Conservation (phyloP, 768 basidiomycete species). For the Phlebiopsis gigantea region DNA sequence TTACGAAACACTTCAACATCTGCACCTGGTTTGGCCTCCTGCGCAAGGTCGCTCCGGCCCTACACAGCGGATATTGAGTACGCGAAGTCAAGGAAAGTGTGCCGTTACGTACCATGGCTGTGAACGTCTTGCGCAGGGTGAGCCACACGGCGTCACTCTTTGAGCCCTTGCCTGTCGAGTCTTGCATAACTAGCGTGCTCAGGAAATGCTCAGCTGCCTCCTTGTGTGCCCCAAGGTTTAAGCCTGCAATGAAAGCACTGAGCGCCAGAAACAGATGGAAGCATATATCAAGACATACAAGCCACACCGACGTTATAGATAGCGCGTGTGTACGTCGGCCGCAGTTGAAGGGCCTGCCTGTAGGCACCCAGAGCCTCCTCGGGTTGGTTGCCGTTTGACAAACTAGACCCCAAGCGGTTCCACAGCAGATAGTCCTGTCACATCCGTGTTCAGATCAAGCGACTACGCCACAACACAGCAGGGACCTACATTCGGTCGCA, state of each 20-base stretch:
- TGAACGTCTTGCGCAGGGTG: conserved; percentile 77
- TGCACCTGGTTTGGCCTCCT: conserved; percentile 58
- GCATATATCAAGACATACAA: conserved; percentile 50
- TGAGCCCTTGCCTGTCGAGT: conserved; percentile 51
- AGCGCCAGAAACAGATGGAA: background rate
- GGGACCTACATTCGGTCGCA: conserved; percentile 58
- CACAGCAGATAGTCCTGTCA: conserved; percentile 87
- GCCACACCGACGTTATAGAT: conserved; percentile 98
- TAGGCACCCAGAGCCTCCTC: conserved; percentile 92
- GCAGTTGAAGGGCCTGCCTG: conserved; percentile 80
- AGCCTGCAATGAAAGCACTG: conserved; percentile 42
- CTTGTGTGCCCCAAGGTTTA: conserved; percentile 92
- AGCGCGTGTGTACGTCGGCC: conserved; percentile 95
- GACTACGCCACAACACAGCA: background rate
- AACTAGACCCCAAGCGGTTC: conserved; percentile 92
- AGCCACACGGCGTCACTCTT: conserved; percentile 87
- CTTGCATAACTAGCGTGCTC: conserved; percentile 77
- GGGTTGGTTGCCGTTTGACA: conserved; percentile 91
- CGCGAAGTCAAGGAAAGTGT: background rate
- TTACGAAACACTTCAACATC: conserved; percentile 69
- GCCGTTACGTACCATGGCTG: conserved; percentile 61
- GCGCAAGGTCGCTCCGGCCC: conserved; percentile 81
- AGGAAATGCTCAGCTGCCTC: conserved; percentile 97
- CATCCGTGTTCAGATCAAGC: too few species aligned
- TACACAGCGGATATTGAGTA: conserved; percentile 24